Percentiles rank a stretch among this genome's conserved stretches.
phyloP scores from a whole-genome alignment of 2,329 filamentous ascomycete species.

The Cercospora zeae-maydis region DNA sequence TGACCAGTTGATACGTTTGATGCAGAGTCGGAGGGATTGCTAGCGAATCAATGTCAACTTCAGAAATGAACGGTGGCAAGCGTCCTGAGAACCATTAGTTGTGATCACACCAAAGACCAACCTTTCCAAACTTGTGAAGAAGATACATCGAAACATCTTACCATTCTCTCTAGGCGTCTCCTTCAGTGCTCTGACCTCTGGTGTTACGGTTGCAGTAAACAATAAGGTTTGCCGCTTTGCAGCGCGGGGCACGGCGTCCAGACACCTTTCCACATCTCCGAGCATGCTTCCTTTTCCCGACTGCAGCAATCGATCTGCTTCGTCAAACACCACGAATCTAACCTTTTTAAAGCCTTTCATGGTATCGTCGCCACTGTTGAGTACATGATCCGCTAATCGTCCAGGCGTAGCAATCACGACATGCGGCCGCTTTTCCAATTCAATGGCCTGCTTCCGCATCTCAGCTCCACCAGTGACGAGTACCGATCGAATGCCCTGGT shows the following conservation, averaged over 20 bases:
- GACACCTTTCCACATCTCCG: slow-evolving; percentile 86
- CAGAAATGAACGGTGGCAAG: slow-evolving; percentile 77
- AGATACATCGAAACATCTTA: neutral
- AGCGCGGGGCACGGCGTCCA: slow-evolving; percentile 74
- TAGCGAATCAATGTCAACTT: slow-evolving; percentile 69
- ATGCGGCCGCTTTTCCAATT: slow-evolving; percentile 76
- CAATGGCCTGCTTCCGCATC: slow-evolving; percentile 86
- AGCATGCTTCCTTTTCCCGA: slow-evolving; percentile 80
- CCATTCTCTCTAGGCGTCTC: slow-evolving; percentile 38
- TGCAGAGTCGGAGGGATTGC: slow-evolving; percentile 76
- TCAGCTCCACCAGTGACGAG: slow-evolving; percentile 91
- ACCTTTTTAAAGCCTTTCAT: slow-evolving; percentile 75
- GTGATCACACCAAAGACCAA: neutral
- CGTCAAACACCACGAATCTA: slow-evolving; percentile 85
- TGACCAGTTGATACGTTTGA: slow-evolving; percentile 83
- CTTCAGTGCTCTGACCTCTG: slow-evolving; percentile 84
- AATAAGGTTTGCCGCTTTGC: slow-evolving; percentile 82
- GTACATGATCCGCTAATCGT: slow-evolving; percentile 87
- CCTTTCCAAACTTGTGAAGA: neutral
- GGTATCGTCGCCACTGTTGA: slow-evolving; percentile 86
- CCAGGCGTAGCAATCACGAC: slow-evolving; percentile 93
- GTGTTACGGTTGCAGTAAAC: slow-evolving; percentile 93
- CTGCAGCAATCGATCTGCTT: slow-evolving; percentile 84
- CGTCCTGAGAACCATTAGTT: neutral
- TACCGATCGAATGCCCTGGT: slow-evolving; percentile 79